Conservation (phyloP, 108 stramenopile genomes). For the Heterococcus sp. region DNA sequence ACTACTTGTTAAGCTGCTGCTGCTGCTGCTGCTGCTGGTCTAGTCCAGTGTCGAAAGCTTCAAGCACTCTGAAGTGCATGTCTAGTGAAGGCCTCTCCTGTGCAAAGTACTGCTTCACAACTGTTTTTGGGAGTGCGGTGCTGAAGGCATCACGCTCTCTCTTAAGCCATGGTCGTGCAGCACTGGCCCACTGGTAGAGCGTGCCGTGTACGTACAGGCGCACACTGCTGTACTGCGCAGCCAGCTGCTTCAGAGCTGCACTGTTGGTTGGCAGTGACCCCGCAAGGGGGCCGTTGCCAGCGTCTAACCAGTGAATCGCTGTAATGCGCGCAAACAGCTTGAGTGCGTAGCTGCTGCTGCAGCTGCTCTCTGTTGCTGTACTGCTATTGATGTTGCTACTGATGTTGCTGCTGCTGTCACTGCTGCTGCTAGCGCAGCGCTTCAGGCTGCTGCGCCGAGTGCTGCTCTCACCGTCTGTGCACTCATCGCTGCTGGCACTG, state of each 20-base stretch:
- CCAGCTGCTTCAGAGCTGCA: constrained; percentile 1
- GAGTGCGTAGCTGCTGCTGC: not conserved
- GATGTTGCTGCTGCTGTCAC: not conserved
- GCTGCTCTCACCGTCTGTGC: no score
- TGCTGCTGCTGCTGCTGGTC: no score
- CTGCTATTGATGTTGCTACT: not conserved
- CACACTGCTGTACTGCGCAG: constrained; percentile 1
- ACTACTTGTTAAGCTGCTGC: no score
- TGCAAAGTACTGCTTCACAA: constrained; percentile 1
- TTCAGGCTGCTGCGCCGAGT: no score
- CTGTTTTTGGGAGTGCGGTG: not conserved
- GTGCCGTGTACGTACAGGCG: constrained; percentile 12
- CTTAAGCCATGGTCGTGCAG: not conserved
- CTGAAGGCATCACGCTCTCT: not conserved
- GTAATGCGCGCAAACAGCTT: constrained; percentile 8
- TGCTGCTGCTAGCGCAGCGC: not conserved
- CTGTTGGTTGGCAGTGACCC: constrained; percentile 7
- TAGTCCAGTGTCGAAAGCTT: not conserved
- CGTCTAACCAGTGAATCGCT: constrained; percentile 24
- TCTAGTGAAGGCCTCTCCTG: constrained; percentile 1
- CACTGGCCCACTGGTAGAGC: constrained; percentile 20
- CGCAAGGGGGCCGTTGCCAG: constrained; percentile 1
- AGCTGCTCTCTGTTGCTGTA: not conserved
- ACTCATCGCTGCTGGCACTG: not conserved
- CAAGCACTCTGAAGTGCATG: constrained; percentile 11